phyloP scores from a whole-genome alignment of 495 filamentous ascomycete species.

The Friedmanniomyces simplex region DNA sequence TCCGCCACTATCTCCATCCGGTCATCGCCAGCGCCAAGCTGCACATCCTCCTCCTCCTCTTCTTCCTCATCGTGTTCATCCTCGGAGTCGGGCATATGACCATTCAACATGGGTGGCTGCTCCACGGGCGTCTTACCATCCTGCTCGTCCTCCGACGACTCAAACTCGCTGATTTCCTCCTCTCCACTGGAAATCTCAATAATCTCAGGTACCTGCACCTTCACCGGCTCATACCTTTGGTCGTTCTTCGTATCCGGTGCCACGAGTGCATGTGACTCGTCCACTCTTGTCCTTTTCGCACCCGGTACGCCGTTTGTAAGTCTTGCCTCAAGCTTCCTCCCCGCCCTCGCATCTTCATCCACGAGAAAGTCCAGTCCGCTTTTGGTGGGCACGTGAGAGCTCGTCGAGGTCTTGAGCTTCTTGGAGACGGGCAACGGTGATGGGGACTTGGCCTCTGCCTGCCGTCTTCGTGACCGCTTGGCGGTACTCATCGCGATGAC shows the following conservation, averaged over 20 bases:
- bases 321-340: constrained; percentile 16
- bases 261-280: constrained; percentile 66
- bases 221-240: constrained; percentile 23
- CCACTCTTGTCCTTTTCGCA: constrained; percentile 49
- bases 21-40: constrained; percentile 20
- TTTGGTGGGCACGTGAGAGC: constrained; percentile 16
- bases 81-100: constrained; percentile 14
- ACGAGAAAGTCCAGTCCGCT: constrained; percentile 14
- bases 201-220: constrained; percentile 20
- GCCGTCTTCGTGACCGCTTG: constrained; percentile 15
- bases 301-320: constrained; percentile 38
- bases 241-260: constrained; percentile 12
- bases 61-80: constrained; percentile 7
- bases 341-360: constrained; percentile 13
- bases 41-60: constrained; percentile 42
- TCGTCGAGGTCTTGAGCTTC: constrained; percentile 10
- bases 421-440: constrained; percentile 13
- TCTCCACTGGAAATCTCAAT: constrained; percentile 48
- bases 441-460: constrained; percentile 10
- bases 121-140: constrained; percentile 27
- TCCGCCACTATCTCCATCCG: not conserved
- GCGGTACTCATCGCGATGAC: constrained; percentile 18
- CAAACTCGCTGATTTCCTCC: constrained; percentile 9
- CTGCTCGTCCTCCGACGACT: constrained; percentile 22
- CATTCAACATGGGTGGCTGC: not conserved